Conservation (phyloP, 2,329 filamentous ascomycete genomes). For the Colletotrichum viniferum region DNA sequence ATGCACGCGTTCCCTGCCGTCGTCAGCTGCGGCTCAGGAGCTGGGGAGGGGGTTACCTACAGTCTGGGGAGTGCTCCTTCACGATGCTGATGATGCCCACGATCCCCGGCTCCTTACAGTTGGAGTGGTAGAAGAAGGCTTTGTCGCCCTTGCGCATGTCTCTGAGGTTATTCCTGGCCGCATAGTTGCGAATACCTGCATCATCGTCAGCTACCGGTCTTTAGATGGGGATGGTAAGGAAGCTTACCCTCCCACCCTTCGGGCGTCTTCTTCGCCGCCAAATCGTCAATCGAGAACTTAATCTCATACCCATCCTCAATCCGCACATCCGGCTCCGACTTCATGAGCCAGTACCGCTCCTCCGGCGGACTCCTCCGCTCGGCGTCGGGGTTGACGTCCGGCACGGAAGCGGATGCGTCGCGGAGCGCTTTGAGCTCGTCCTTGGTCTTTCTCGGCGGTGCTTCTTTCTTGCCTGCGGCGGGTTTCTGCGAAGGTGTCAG, state of each 20-base stretch:
- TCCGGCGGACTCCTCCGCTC: slow-evolving; percentile 35
- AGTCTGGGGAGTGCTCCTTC: slow-evolving; percentile 79
- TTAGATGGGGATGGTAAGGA: neutral
- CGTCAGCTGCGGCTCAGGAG: neutral
- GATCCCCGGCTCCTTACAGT: slow-evolving; percentile 87
- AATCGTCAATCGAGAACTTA: slow-evolving; percentile 91
- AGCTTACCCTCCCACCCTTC: slow-evolving; percentile 86
- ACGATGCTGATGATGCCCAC: slow-evolving; percentile 91
- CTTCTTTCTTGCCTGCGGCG: neutral
- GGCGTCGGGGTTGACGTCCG: slow-evolving; percentile 40
- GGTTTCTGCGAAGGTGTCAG: neutral
- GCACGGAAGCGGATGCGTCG: slow-evolving; percentile 25
- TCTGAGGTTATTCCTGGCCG: slow-evolving; percentile 85
- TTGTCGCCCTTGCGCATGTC: slow-evolving; percentile 91
- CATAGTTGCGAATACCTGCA: slow-evolving; percentile 18
- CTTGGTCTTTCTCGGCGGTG: neutral
- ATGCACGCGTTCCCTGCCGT: slow-evolving; percentile 20
- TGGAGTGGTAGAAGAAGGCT: slow-evolving; percentile 97
- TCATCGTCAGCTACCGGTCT: neutral
- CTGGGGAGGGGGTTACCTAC: slow-evolving; percentile 48
- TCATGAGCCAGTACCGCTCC: slow-evolving; percentile 77
- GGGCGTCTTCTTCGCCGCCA: slow-evolving; percentile 72
- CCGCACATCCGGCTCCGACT: slow-evolving; percentile 86
- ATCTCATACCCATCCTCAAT: slow-evolving; percentile 88
- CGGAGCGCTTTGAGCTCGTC: slow-evolving; percentile 18